Evolutionary conservation across 2,329 filamentous ascomycete species (phyloP), one percentile per base, ranked within the genome.

Genomic region (Aphanocladium album): DNA sequence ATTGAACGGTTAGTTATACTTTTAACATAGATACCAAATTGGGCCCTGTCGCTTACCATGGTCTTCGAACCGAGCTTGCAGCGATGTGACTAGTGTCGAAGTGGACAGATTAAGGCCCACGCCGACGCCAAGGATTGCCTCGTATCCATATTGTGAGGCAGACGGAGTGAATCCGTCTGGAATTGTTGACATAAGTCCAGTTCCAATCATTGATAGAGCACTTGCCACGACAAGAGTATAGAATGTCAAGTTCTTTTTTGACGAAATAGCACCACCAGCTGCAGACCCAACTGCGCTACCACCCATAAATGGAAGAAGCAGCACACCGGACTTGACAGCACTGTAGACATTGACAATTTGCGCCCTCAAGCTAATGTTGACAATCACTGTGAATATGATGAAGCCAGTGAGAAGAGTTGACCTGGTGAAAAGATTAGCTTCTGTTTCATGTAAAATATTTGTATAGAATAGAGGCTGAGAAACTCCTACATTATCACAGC

Each of bases 251-350:
- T 65, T 64, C 27, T 57, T 37, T 14, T 55, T 56, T 30, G 64
- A 43, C 17, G 63, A 63, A 16, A 63, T 60, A 14, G 49, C 64
- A 11, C 65, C 66, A 16, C 64, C 64, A n/a, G 66, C 9, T 1
- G 59, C 62, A 16, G 63, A 66, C 23, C 65, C 64, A 11, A 61
- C 54, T 1, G 65, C 64, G 46, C 57, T 63, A 37, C 63, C 61
- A 8, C 62, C 66, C 65, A 68, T 66, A 56, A 65, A 61, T 17
- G 66, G 66, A 14, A 68, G 65, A 8, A 68, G 61, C 17, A 67
- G 56, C 19, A 64, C 60, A 11, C 66, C 66, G 30, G 66, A 60
- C 52, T 64, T 66, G n/a, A 67, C 64, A 19, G 64, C 63, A 7
- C 62, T 61, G 57, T 67, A 65, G 8, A 64, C 37, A 46, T 68